Percentiles rank a stretch among this genome's conserved stretches.
Conservation (phyloP, 805 yeast genomes). For the Myxozyma monticola region DNA sequence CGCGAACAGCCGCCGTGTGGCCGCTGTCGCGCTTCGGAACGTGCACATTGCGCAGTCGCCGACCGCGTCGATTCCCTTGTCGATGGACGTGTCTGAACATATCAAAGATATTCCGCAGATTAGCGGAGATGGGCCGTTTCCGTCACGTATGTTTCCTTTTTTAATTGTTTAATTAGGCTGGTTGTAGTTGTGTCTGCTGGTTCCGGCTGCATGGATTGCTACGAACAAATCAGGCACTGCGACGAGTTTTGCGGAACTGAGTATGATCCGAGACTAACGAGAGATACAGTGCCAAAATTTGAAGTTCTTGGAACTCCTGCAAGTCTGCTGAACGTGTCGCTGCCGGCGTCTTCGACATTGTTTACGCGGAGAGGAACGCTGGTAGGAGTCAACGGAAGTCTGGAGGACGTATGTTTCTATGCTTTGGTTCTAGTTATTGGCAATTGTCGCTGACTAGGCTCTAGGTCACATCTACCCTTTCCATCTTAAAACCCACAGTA, state of each 20-base stretch:
- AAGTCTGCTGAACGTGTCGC: constrained; percentile 44
- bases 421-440: neutral
- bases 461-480: constrained; percentile 35
- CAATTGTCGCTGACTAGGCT: constrained; percentile 4
- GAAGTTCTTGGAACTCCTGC: constrained; percentile 46
- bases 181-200: neutral
- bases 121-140: constrained; percentile 35
- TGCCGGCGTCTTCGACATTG: constrained; percentile 47
- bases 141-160: constrained; percentile 15
- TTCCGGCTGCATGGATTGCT: no score
- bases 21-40: constrained; percentile 10
- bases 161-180: neutral
- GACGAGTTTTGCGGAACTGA: no score
- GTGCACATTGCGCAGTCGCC: constrained; percentile 48
- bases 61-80: constrained; percentile 31
- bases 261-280: no score
- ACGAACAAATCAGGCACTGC: no score
- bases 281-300: constrained; percentile 43
- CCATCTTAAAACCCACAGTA: constrained; percentile 30
- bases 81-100: constrained; percentile 32
- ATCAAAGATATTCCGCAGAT: constrained; percentile 30
- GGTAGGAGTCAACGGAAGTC: constrained; percentile 48
- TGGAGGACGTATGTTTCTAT: constrained; percentile 30
- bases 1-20: no score
- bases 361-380: constrained; percentile 46